These are phyloP conservation scores for Fusarium cyanostomum DNA, from an alignment of 2,329 filamentous ascomycete genomes.

Conservation along the genomic window DNA sequence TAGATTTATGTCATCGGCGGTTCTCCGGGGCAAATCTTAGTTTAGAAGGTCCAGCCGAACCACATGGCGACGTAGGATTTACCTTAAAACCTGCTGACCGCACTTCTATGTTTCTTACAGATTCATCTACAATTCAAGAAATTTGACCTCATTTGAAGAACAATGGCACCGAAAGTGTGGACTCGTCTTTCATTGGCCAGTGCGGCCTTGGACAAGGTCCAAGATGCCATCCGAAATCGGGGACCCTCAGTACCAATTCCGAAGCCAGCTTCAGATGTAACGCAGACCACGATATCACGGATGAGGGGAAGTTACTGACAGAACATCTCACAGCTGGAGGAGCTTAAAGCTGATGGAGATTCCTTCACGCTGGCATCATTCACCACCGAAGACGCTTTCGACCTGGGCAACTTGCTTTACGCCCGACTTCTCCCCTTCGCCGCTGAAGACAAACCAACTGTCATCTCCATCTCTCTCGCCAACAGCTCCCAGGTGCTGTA, in stretches of 20 bases:
- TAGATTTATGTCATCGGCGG: background rate
- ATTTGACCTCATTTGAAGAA: background rate
- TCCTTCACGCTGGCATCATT: slow-evolving; percentile 62
- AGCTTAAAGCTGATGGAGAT: slow-evolving; percentile 50
- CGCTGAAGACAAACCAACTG: slow-evolving; percentile 52
- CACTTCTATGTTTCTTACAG: background rate
- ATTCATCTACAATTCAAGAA: background rate
- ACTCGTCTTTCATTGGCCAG: slow-evolving; percentile 20
- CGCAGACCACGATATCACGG: background rate
- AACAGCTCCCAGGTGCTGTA: slow-evolving; percentile 71
- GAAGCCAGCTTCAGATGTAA: slow-evolving; percentile 36
- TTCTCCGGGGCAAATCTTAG: slow-evolving; percentile 14
- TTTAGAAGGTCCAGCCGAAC: slow-evolving; percentile 31
- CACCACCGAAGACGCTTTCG: slow-evolving; percentile 71
- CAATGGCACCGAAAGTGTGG: slow-evolving; percentile 32
- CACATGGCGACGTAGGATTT: slow-evolving; percentile 1
- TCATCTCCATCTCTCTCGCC: slow-evolving; percentile 73
- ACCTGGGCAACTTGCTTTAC: slow-evolving; percentile 71
- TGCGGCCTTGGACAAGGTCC: slow-evolving; percentile 34
- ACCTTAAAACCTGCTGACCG: background rate
- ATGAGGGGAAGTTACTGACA: slow-evolving; percentile 3
- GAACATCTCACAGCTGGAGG: slow-evolving; percentile 34
- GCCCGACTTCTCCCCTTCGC: slow-evolving; percentile 66
- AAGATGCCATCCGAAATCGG: slow-evolving; percentile 29
- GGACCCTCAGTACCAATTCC: slow-evolving; percentile 18